Conservation (phyloP, 129 eudicot species). For the sunflower (Helianthus annuus) region HanXRQr2.0-SUNRISE NC_035449.2:24506637-24507136, state of each 20-base stretch:
- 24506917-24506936: background rate
- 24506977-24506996: constrained; percentile 24
- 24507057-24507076: background rate
- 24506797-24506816: constrained; percentile 25
- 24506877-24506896: background rate
- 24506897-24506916: constrained; percentile 24
- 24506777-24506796: background rate
- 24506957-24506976: constrained; percentile 17
- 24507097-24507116: constrained; percentile 16
- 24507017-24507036: background rate
- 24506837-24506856: constrained; percentile 22
- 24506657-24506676: constrained; percentile 34
- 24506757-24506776: background rate
- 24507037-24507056: background rate
- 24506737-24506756: constrained; percentile 34
- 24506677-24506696: constrained; percentile 40
- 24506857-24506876: constrained; percentile 18
- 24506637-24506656: no score
- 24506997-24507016: background rate
- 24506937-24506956: background rate
- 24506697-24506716: constrained; percentile 38
- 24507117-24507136: constrained; percentile 33
- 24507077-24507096: constrained; percentile 7
- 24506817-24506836: constrained; percentile 6
- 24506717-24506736: constrained; percentile 23